Conservation (phyloP, 108 stramenopile species). For the Cyclotella sp. region DNA sequence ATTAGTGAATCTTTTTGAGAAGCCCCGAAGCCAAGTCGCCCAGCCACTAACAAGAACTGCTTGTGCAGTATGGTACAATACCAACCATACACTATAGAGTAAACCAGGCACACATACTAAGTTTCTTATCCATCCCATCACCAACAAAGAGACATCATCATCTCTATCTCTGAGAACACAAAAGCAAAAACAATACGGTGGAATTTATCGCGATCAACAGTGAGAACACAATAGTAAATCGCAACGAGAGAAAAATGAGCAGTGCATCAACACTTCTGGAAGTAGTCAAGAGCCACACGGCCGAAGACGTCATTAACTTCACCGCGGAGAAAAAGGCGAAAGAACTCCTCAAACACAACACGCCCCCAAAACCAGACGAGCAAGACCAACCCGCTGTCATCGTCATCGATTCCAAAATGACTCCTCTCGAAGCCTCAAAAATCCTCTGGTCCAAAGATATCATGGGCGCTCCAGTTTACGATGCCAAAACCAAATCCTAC, state of each 20-base stretch:
- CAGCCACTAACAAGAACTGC: too few species aligned
- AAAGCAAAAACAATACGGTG: too few species aligned
- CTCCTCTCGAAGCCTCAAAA: conserved; percentile 56
- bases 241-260: background rate
- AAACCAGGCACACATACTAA: too few species aligned
- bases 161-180: too few species aligned
- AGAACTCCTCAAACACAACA: conserved; percentile 4
- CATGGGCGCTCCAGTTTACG: conserved; percentile 61
- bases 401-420: conserved; percentile 57
- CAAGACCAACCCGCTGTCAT: conserved; percentile 33
- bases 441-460: conserved; percentile 56
- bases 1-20: too few species aligned
- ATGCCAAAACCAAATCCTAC: conserved; percentile 45
- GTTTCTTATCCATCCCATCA: conserved; percentile 61
- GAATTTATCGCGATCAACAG: too few species aligned
- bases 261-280: conserved; percentile 42
- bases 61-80: too few species aligned
- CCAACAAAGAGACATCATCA: conserved; percentile 16
- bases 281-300: conserved; percentile 36
- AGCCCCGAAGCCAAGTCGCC: too few species aligned
- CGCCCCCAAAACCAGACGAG: background rate
- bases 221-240: too few species aligned
- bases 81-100: too few species aligned
- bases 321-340: conserved; percentile 27
- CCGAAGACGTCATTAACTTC: conserved; percentile 48